Evolutionary conservation across 306 rosid genomes (phyloP), one percentile per base, ranked within the genome.

Genomic region (Vigna angularis): DNA sequence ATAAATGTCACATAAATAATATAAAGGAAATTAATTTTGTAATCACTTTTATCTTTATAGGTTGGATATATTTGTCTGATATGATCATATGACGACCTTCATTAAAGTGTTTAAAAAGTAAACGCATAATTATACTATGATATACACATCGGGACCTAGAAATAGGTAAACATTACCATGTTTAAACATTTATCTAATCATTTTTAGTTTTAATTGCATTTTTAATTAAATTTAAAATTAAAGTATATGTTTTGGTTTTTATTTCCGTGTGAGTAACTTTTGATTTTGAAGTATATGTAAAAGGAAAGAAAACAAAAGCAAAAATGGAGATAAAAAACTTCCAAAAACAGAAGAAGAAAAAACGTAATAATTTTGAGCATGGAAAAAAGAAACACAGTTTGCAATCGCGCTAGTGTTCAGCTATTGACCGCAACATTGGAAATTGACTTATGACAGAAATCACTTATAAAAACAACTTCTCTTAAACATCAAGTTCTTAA

Each of bases 331-430:
- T 12, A 12, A 45, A 4, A 45, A 45, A 45, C 50, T 45, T 10
- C 50, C 50, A 45, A 61, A 61, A 28, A 61, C 16, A 28, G 42
- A 61, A 61, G 16, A 61, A 61, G 66, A 64, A 36, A 36, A 7
- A 34, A 64, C 16, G 26, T 9, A 34, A 36, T 18, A 36, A 63
- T n/a, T 34, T 63, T 32, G 15, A 63, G 22, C 7, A 36, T 9
- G 40, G 0, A 1, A 26, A 26, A 26, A 26, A 26, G 28, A 26
- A 26, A 26, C 28, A 26, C 1, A 36, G 14, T 16, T 63, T 63
- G 8, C 7, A 65, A 38, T 38, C 11, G 12, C 5, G 22, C 4
- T n/a, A n/a, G 20, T 13, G 64, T 11, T 57, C 36, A 15, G 22
- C 24, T 62, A 9, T 15, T 28, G 11, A n/a, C 56, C 7, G 24